Conservation (phyloP, 176 grass and related monocot genomes). For the Chloris gayana region DNA sequence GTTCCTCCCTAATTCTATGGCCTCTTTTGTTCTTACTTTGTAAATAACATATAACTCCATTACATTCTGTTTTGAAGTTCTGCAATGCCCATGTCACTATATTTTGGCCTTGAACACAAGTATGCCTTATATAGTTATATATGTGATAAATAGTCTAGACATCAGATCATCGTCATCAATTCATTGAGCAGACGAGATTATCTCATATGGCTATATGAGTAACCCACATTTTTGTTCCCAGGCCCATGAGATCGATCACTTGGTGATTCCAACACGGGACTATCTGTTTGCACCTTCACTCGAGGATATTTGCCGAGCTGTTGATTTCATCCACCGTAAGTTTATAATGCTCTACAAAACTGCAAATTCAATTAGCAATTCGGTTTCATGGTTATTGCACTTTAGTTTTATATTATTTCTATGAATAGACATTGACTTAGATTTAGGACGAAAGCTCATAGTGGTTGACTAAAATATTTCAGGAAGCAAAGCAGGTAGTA, state of each 20-base stretch:
- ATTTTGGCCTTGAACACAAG: not conserved
- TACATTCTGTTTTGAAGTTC: not conserved
- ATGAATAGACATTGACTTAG: not conserved
- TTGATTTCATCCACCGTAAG: slow-evolving; percentile 94
- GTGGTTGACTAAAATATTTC: slow-evolving; percentile 11
- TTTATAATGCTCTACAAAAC: not conserved
- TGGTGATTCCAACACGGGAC: slow-evolving; percentile 96
- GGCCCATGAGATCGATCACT: slow-evolving; percentile 79
- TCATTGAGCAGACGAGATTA: not conserved
- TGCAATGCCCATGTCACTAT: not conserved
- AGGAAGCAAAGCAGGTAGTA: slow-evolving; percentile 22
- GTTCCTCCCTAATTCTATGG: slow-evolving; percentile 3
- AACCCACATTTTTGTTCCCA: slow-evolving; percentile 37
- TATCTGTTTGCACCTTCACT: slow-evolving; percentile 86
- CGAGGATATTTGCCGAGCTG: slow-evolving; percentile 79
- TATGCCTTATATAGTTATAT: not conserved
- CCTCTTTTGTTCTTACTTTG: not conserved
- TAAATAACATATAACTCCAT: not conserved
- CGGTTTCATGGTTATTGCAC: not conserved
- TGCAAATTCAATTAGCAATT: not conserved
- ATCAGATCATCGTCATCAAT: not conserved
- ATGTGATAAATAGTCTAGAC: slow-evolving; percentile 1
- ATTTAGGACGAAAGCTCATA: slow-evolving; percentile 16
- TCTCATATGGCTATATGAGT: not conserved
- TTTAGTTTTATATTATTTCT: not conserved